A percentile compares a stretch with the other conserved stretches of the same genome.
These are phyloP conservation scores for Pulveroboletus sp. DNA, from an alignment of 768 basidiomycete genomes.

Conservation along the genomic window DNA sequence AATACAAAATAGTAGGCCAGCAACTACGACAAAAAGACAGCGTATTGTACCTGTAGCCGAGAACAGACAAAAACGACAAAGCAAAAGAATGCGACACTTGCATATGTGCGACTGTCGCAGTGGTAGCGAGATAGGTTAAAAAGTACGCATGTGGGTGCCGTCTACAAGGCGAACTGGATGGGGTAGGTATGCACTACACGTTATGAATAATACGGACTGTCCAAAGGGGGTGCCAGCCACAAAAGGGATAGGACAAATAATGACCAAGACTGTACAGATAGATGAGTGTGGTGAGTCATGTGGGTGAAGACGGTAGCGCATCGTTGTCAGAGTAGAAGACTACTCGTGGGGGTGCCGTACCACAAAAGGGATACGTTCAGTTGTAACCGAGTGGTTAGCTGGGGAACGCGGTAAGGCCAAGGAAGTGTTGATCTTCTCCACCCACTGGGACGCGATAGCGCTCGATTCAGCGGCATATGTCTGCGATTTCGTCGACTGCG, in stretches of 20 bases:
- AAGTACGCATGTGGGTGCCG: not conserved
- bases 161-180: not conserved
- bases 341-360: not conserved
- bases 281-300: not conserved
- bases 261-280: not conserved
- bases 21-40: not conserved
- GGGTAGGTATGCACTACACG: not conserved
- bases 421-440: slow-evolving; percentile 36
- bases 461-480: slow-evolving; percentile 40
- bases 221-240: not conserved
- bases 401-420: slow-evolving; percentile 16
- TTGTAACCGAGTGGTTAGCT: not conserved
- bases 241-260: not conserved
- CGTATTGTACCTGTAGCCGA: not conserved
- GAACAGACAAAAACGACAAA: not conserved
- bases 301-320: not conserved
- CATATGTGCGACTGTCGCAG: not conserved
- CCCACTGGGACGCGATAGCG: slow-evolving; percentile 33
- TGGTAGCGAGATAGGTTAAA: not conserved
- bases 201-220: not conserved
- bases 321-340: not conserved
- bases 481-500: slow-evolving; percentile 44
- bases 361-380: not conserved
- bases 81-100: not conserved
- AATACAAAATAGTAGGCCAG: not conserved